Percentiles rank a stretch among this genome's conserved stretches.
These are phyloP conservation scores for Peronosclerospora sorghi DNA, from an alignment of 352 stramenopile genomes.

Conservation along the genomic window DNA sequence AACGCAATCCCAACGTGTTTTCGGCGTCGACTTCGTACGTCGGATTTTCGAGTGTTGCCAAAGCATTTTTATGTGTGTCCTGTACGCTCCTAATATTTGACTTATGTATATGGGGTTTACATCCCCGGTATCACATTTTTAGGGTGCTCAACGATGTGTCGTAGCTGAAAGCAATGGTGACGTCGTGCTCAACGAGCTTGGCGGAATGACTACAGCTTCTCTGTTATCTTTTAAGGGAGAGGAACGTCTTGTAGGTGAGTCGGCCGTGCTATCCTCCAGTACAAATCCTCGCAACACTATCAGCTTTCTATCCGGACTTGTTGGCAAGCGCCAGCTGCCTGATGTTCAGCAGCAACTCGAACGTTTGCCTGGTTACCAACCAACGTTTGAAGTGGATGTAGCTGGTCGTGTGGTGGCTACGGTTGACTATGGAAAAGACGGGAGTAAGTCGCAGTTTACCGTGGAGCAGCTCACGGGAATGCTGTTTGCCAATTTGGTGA, in stretches of 20 bases:
- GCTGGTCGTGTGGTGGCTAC: slow-evolving; percentile 26
- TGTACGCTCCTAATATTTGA: not conserved
- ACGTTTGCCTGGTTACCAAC: slow-evolving; percentile 37
- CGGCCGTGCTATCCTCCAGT: slow-evolving; percentile 71
- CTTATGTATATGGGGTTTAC: slow-evolving; percentile 1
- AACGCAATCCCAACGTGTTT: slow-evolving; percentile 28
- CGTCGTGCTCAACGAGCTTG: slow-evolving; percentile 84
- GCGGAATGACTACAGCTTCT: slow-evolving; percentile 76
- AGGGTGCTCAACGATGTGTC: slow-evolving; percentile 74
- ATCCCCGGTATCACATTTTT: not conserved
- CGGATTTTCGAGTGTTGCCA: not conserved
- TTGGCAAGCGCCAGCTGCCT: slow-evolving; percentile 41
- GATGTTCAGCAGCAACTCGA: slow-evolving; percentile 31
- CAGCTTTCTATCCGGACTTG: slow-evolving; percentile 48
- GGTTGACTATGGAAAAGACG: slow-evolving; percentile 53
- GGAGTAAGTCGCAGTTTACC: slow-evolving; percentile 37
- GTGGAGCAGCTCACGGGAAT: slow-evolving; percentile 68
- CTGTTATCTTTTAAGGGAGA: slow-evolving; percentile 83
- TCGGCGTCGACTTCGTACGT: slow-evolving; percentile 76
- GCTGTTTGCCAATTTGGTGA: slow-evolving; percentile 61
- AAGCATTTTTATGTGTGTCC: not conserved
- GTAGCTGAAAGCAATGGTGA: slow-evolving; percentile 58
- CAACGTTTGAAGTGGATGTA: slow-evolving; percentile 26
- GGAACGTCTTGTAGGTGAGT: slow-evolving; percentile 76
- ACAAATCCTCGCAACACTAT: slow-evolving; percentile 82